These are phyloP conservation scores for Akebia trifoliata DNA, from an alignment of 164 flowering plant genomes.

Conservation along the genomic window DNA sequence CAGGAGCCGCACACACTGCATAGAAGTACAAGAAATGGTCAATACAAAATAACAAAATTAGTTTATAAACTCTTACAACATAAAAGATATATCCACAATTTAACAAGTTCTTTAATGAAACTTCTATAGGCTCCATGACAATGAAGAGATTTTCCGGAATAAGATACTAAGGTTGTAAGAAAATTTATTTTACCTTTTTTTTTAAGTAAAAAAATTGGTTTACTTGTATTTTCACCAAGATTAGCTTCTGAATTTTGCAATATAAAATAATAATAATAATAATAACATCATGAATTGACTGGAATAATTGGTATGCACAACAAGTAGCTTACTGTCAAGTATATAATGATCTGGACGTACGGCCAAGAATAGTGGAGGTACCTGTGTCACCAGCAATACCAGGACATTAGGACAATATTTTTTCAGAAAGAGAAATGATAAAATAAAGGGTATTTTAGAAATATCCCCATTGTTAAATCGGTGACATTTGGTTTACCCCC, in stretches of 20 bases:
- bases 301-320: slow-evolving; percentile 3
- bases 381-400: slow-evolving; percentile 42
- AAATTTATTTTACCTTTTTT: neutral
- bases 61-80: neutral
- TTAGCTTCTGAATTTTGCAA: neutral
- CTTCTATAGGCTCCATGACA: neutral
- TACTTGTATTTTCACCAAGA: no score
- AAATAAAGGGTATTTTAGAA: neutral
- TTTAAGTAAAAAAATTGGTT: no score
- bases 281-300: neutral
- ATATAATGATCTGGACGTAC: slow-evolving; percentile 75
- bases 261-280: neutral
- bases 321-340: slow-evolving; percentile 79
- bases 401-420: slow-evolving; percentile 1
- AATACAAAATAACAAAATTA: slow-evolving; percentile 1
- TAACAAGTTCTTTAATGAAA: neutral
- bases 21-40: slow-evolving; percentile 15
- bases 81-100: neutral
- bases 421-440: neutral
- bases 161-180: neutral
- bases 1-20: slow-evolving; percentile 99
- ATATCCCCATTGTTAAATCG: no score
- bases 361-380: slow-evolving; percentile 92
- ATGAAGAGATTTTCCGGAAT: neutral
- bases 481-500: no score